These are phyloP conservation scores for Mortierella sp. DNA, from an alignment of 371 early-diverging fungal species.

Conservation along the genomic window DNA sequence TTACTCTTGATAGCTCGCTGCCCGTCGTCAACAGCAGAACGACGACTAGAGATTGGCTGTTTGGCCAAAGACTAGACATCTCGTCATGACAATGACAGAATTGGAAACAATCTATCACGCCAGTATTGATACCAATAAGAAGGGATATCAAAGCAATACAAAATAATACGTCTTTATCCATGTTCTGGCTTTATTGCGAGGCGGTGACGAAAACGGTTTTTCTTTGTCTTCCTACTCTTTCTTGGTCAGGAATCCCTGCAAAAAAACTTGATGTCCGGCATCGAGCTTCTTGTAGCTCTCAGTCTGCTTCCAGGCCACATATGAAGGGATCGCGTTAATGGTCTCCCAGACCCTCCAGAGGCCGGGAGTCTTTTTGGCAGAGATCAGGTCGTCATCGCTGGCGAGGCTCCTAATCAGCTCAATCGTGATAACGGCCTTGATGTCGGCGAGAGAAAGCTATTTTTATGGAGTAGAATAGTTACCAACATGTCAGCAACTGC, in stretches of 20 bases:
- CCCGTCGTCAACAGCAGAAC: slow-evolving; percentile 34
- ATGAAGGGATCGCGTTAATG: background rate
- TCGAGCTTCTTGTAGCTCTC: slow-evolving; percentile 5
- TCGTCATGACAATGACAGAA: too few relatives aligned
- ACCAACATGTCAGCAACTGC: too few relatives aligned
- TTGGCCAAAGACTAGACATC: too few relatives aligned
- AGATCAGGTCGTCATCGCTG: background rate
- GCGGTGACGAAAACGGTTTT: too few relatives aligned
- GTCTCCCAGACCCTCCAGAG: slow-evolving; percentile 11
- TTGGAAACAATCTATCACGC: too few relatives aligned
- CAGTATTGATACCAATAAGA: too few relatives aligned
- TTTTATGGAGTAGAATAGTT: too few relatives aligned
- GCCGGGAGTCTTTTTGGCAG: background rate
- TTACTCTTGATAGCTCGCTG: slow-evolving; percentile 18
- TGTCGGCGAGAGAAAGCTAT: slow-evolving; percentile 7
- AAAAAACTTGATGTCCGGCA: slow-evolving; percentile 8
- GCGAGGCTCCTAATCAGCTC: background rate
- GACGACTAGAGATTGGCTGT: slow-evolving; percentile 12
- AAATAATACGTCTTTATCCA: too few relatives aligned
- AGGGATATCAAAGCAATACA: too few relatives aligned
- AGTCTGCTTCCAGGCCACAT: slow-evolving; percentile 8
- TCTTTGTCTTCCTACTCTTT: too few relatives aligned
- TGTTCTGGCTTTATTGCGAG: too few relatives aligned
- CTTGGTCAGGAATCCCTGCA: background rate
- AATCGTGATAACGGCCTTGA: background rate